These are phyloP conservation scores for Cutaneotrichosporon cutaneum DNA, from an alignment of 1,284 basidiomycete species.

Conservation along the genomic window DNA sequence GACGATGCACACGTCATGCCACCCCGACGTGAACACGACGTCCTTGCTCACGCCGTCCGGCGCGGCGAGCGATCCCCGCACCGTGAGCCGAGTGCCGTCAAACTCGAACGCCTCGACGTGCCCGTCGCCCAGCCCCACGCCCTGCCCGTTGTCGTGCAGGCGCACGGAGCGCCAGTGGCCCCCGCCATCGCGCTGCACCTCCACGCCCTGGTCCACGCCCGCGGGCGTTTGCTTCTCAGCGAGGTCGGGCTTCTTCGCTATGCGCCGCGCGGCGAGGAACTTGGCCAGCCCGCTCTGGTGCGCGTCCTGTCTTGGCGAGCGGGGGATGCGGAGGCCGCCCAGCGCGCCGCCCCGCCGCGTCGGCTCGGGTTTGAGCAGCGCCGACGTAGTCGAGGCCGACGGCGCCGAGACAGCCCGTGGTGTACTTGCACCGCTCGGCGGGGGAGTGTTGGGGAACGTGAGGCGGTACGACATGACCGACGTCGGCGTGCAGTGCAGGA, in stretches of 20 bases:
- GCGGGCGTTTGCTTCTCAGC: slow-evolving; percentile 11
- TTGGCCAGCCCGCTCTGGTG: slow-evolving; percentile 39
- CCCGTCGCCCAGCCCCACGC: slow-evolving; percentile 32
- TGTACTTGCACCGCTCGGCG: background rate
- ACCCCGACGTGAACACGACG: slow-evolving; percentile 24
- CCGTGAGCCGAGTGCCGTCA: slow-evolving; percentile 31
- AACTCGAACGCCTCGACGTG: slow-evolving; percentile 35
- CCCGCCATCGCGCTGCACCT: slow-evolving; percentile 43
- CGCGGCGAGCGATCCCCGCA: slow-evolving; percentile 27
- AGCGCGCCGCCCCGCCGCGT: slow-evolving; percentile 17
- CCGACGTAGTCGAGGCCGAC: slow-evolving; percentile 3
- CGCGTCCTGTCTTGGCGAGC: slow-evolving; percentile 1
- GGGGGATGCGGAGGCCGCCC: slow-evolving; percentile 11
- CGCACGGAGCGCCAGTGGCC: slow-evolving; percentile 36
- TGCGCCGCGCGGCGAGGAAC: slow-evolving; percentile 33
- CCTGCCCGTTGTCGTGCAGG: slow-evolving; percentile 33
- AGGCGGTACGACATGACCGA: slow-evolving; percentile 43
- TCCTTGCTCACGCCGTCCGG: slow-evolving; percentile 10
- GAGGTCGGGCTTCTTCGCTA: slow-evolving; percentile 3
- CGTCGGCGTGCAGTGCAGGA: slow-evolving; percentile 38
- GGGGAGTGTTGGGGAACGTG: slow-evolving; percentile 24
- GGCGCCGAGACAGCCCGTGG: slow-evolving; percentile 1
- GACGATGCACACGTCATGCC: slow-evolving; percentile 25
- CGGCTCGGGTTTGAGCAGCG: slow-evolving; percentile 5
- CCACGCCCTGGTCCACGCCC: slow-evolving; percentile 38